These are phyloP conservation scores for Ilyonectria robusta DNA, from an alignment of 2,329 filamentous ascomycete species.

Conservation along the genomic window DNA sequence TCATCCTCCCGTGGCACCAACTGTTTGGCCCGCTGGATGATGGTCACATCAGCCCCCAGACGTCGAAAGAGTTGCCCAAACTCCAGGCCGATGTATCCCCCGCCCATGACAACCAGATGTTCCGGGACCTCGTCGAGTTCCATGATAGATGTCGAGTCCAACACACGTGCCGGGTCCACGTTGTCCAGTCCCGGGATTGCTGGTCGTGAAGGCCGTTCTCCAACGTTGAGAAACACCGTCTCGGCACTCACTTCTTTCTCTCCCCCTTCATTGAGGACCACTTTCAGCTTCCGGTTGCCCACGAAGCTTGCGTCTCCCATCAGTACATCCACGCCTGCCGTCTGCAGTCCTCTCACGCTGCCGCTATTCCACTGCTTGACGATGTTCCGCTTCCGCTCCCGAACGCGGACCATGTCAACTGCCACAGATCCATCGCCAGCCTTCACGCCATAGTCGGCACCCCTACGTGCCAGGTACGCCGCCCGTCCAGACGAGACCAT, in stretches of 20 bases:
- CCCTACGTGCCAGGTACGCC: constrained; percentile 61
- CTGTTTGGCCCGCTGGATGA: constrained; percentile 60
- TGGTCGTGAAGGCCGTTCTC: constrained; percentile 59
- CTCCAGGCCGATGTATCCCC: constrained; percentile 67
- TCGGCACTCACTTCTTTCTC: constrained; percentile 55
- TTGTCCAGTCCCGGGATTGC: constrained; percentile 55
- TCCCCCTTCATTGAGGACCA: constrained; percentile 50
- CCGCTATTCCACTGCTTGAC: constrained; percentile 64
- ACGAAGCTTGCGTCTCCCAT: constrained; percentile 62
- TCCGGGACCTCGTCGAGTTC: constrained; percentile 61
- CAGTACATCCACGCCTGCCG: constrained; percentile 60
- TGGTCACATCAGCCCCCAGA: constrained; percentile 63
- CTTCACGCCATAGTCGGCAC: constrained; percentile 62
- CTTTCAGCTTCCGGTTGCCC: constrained; percentile 55
- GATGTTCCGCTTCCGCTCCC: constrained; percentile 68
- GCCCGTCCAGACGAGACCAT: constrained; percentile 67
- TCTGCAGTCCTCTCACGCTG: constrained; percentile 58
- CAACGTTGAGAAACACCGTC: constrained; percentile 62
- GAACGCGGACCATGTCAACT: constrained; percentile 64
- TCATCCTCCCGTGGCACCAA: constrained; percentile 62
- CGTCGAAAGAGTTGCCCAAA: constrained; percentile 67
- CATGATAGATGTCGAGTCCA: constrained; percentile 64
- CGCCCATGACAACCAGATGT: constrained; percentile 66
- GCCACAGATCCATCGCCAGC: constrained; percentile 44
- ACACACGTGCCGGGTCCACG: constrained; percentile 53